Percentiles rank a stretch among this genome's conserved stretches.
Evolutionary conservation across 129 eudicot genomes (phyloP).

Genomic region (Logfia minima): DNA sequence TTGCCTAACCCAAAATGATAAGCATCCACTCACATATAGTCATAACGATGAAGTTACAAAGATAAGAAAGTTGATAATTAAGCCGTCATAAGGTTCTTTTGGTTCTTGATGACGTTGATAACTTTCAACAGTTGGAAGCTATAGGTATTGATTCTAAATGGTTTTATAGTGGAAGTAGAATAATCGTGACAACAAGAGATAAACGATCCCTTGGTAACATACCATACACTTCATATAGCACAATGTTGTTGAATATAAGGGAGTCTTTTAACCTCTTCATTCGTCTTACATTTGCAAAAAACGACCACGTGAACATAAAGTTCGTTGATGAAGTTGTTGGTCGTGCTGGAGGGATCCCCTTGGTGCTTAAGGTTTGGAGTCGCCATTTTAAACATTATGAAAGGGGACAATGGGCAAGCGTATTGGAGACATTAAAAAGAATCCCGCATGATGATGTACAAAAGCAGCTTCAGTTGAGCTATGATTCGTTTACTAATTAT

Average conservation of each 20-base stretch:
- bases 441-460: slow-evolving; percentile 26
- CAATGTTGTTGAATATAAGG: neutral
- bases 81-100: slow-evolving; percentile 10
- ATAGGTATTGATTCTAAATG: slow-evolving; percentile 8
- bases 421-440: slow-evolving; percentile 15
- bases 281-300: slow-evolving; percentile 10
- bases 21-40: neutral
- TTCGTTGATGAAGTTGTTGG: slow-evolving; percentile 10
- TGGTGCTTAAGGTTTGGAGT: slow-evolving; percentile 34
- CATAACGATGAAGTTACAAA: slow-evolving; percentile 10
- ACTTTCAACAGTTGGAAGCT: slow-evolving; percentile 21
- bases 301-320: neutral
- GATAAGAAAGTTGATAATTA: slow-evolving; percentile 20
- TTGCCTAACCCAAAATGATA: neutral
- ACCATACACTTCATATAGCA: neutral
- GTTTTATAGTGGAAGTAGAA: slow-evolving; percentile 30
- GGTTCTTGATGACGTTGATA: slow-evolving; percentile 35
- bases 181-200: slow-evolving; percentile 33
- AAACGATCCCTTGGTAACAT: neutral
- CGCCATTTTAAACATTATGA: slow-evolving; percentile 5
- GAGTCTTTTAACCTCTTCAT: slow-evolving; percentile 34
- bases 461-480: slow-evolving; percentile 23
- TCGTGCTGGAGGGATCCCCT: slow-evolving; percentile 28
- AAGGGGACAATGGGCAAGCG: slow-evolving; percentile 21
- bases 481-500: slow-evolving; percentile 22